Conservation (phyloP, 2,329 filamentous ascomycete genomes). For the Cladophialophora chaetospira region DNA sequence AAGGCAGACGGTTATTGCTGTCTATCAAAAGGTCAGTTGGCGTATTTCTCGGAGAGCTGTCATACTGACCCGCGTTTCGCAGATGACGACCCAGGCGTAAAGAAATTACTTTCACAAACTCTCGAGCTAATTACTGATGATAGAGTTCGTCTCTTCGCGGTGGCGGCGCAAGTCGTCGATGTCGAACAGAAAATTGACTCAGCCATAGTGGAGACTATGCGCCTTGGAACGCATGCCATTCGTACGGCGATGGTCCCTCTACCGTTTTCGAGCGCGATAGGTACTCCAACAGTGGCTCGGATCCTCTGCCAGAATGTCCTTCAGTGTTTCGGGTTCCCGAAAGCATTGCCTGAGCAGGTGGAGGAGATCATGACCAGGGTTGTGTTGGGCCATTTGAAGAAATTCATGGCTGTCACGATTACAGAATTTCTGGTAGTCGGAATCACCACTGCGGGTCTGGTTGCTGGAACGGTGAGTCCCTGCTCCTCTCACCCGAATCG, state of each 20-base stretch:
- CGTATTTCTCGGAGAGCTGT: neutral
- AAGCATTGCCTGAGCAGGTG: slow-evolving; percentile 30
- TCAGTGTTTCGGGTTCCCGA: slow-evolving; percentile 33
- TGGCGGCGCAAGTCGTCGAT: slow-evolving; percentile 39
- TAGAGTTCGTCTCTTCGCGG: slow-evolving; percentile 39
- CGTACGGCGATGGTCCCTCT: slow-evolving; percentile 35
- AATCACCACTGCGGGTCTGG: slow-evolving; percentile 23
- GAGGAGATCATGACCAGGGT: slow-evolving; percentile 32
- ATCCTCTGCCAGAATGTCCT: slow-evolving; percentile 34
- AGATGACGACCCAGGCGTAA: slow-evolving; percentile 38
- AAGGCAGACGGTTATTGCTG: slow-evolving; percentile 33
- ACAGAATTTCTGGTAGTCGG: slow-evolving; percentile 27
- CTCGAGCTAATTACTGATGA: slow-evolving; percentile 38
- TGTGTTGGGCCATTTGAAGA: slow-evolving; percentile 29
- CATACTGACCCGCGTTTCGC: slow-evolving; percentile 7
- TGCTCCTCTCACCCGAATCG: neutral
- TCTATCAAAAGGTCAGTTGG: slow-evolving; percentile 29
- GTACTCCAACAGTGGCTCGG: slow-evolving; percentile 31
- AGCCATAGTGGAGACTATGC: slow-evolving; percentile 39
- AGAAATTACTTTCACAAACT: slow-evolving; percentile 36
- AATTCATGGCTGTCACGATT: slow-evolving; percentile 27
- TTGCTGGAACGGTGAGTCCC: slow-evolving; percentile 23
- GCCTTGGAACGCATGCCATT: slow-evolving; percentile 36
- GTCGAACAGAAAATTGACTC: slow-evolving; percentile 42
- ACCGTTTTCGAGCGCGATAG: slow-evolving; percentile 32